These are phyloP conservation scores for Lentinula detonsa DNA, from an alignment of 768 basidiomycete genomes.

Conservation along the genomic window DNA sequence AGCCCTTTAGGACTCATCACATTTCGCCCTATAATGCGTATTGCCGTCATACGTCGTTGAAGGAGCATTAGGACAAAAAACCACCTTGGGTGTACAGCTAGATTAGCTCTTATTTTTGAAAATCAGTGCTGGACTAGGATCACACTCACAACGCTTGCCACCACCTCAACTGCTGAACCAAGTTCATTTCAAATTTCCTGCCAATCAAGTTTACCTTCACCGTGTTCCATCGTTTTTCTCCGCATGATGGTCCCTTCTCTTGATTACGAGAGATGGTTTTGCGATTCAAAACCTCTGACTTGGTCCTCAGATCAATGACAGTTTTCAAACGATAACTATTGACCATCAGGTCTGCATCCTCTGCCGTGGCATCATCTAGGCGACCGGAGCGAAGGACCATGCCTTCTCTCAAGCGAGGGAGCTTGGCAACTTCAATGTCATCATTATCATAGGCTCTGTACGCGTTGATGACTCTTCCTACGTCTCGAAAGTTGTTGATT, in stretches of 20 bases:
- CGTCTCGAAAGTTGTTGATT: conserved; percentile 2
- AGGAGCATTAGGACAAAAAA: conserved; percentile 12
- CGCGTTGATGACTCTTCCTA: not conserved
- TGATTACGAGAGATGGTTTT: not conserved
- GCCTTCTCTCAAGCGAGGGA: conserved; percentile 4
- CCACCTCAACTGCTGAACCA: conserved; percentile 14
- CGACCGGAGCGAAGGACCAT: conserved; percentile 13
- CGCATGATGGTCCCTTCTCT: not conserved
- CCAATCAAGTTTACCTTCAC: conserved; percentile 12
- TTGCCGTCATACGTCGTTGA: conserved; percentile 12
- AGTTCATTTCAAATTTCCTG: conserved; percentile 11
- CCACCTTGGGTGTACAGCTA: conserved; percentile 3
- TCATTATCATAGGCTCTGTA: too few relatives aligned
- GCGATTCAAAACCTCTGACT: conserved; percentile 14
- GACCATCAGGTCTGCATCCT: conserved; percentile 10
- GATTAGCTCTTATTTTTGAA: not conserved
- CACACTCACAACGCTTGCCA: conserved; percentile 12
- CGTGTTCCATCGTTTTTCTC: conserved; percentile 7
- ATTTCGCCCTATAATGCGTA: conserved; percentile 14
- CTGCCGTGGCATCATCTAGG: conserved; percentile 11
- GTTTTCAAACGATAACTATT: conserved; percentile 10
- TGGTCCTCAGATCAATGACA: conserved; percentile 15
- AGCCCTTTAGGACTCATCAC: conserved; percentile 13
- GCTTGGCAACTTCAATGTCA: not conserved
- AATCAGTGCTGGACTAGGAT: not conserved